Conservation (phyloP, 2,329 filamentous ascomycete species). For the Cercospora berteroae region DNA sequence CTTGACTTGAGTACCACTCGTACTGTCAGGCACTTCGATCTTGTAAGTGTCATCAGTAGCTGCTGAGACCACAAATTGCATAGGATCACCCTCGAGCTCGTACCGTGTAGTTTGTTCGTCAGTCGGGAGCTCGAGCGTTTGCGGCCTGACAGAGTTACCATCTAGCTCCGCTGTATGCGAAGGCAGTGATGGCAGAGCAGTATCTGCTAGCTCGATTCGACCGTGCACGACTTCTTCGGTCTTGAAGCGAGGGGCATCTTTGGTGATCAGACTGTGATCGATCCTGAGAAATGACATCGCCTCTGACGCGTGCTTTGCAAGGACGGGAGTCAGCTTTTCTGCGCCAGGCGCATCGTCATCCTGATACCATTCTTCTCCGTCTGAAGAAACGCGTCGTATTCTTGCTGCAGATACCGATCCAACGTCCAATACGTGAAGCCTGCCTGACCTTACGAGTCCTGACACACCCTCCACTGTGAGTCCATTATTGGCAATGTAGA, state of each 20-base stretch:
- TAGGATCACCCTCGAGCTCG: conserved; percentile 40
- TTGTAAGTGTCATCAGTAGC: conserved; percentile 36
- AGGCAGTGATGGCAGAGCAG: conserved; percentile 25
- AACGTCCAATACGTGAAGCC: conserved; percentile 56
- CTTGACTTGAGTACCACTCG: conserved; percentile 22
- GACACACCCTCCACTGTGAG: conserved; percentile 57
- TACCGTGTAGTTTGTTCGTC: conserved; percentile 33
- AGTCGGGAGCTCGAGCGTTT: conserved; percentile 30
- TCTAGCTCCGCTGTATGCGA: conserved; percentile 33
- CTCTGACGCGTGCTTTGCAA: conserved; percentile 48
- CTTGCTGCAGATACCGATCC: conserved; percentile 45
- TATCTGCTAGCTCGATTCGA: conserved; percentile 32
- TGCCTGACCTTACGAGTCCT: conserved; percentile 51
- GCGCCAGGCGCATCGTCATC: conserved; percentile 47
- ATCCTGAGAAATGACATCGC: conserved; percentile 55
- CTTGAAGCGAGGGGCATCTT: conserved; percentile 38
- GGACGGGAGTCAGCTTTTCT: conserved; percentile 54
- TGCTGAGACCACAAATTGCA: conserved; percentile 37
- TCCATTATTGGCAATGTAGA: conserved; percentile 57
- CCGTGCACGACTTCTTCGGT: conserved; percentile 28
- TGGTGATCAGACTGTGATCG: conserved; percentile 55
- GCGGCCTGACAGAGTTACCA: conserved; percentile 25
- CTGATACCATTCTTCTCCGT: conserved; percentile 18
- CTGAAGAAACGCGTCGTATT: conserved; percentile 29
- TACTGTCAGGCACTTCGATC: background rate